phyloP scores from a whole-genome alignment of 345 rosid genomes.

The Isatis tinctoria region DNA sequence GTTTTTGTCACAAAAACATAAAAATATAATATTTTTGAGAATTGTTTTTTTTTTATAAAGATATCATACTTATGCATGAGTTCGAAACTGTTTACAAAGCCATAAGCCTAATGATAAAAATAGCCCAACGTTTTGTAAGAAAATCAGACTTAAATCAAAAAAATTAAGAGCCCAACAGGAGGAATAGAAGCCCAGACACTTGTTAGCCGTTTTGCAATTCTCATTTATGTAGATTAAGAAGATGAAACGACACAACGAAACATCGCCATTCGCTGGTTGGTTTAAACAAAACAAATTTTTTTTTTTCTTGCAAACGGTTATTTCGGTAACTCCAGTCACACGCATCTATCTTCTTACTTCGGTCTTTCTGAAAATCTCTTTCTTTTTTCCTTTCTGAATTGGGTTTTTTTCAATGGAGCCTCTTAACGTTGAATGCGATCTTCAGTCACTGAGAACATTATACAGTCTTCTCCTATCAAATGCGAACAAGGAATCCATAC shows the following conservation, averaged over 20 bases:
- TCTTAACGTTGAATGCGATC: constrained; percentile 35
- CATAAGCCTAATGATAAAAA: no score
- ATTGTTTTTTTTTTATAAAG: no score
- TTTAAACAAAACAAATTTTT: neutral
- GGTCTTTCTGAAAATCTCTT: neutral
- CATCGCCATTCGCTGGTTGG: neutral
- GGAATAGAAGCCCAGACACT: neutral
- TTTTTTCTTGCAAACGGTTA: neutral
- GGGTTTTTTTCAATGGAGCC: constrained; percentile 26
- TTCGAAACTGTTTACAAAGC: no score
- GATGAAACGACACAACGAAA: neutral
- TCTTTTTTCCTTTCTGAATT: neutral
- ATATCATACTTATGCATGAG: no score
- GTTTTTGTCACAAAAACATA: no score
- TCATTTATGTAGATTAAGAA: no score
- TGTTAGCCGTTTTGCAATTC: neutral
- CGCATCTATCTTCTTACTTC: neutral
- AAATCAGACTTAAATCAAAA: no score
- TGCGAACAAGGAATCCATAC: constrained; percentile 1
- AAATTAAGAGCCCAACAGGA: no score
- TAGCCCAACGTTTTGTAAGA: no score
- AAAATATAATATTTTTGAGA: no score
- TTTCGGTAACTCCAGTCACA: neutral
- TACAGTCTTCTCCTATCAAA: constrained; percentile 35
- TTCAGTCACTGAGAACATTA: constrained; percentile 46